A percentile compares a stretch with the other conserved stretches of the same genome.
phyloP scores from a whole-genome alignment of 1,284 basidiomycete species.

The Coniferiporia weirii region DNA sequence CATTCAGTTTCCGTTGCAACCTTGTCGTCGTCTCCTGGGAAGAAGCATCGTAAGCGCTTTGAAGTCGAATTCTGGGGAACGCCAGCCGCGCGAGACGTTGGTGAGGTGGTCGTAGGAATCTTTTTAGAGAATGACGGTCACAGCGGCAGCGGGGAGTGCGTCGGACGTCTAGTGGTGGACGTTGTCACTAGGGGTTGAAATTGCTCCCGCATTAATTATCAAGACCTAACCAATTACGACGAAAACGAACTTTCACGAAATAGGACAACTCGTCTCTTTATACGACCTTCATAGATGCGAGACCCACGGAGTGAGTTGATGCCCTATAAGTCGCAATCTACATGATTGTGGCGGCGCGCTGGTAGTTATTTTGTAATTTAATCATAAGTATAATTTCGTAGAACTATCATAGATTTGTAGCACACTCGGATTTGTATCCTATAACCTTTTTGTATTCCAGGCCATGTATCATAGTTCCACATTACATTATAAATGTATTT shows the following conservation, averaged over 20 bases:
- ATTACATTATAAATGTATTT: background rate
- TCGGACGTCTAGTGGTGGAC: slow-evolving; percentile 53
- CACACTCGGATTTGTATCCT: background rate
- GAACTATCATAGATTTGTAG: background rate
- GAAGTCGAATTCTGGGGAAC: slow-evolving; percentile 54
- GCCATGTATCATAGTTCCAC: background rate
- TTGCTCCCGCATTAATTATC: background rate
- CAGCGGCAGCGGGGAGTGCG: slow-evolving; percentile 37
- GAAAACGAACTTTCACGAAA: background rate
- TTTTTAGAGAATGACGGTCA: slow-evolving; percentile 36
- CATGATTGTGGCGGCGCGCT: background rate
- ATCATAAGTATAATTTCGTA: background rate
- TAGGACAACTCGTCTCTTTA: background rate
- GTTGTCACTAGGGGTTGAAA: slow-evolving; percentile 41
- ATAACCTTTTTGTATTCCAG: background rate
- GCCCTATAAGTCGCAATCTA: too few species aligned
- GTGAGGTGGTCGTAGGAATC: slow-evolving; percentile 52
- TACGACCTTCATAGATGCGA: background rate
- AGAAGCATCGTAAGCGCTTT: slow-evolving; percentile 28
- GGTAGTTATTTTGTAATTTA: background rate
- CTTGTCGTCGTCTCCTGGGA: slow-evolving; percentile 21
- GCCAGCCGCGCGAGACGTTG: slow-evolving; percentile 46
- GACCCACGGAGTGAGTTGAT: background rate
- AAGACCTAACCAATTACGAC: background rate
- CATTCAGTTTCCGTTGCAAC: slow-evolving; percentile 35